Conservation (phyloP, 2,329 filamentous ascomycete species). For the Xenosphaeropsis pyriputrescens region DNA sequence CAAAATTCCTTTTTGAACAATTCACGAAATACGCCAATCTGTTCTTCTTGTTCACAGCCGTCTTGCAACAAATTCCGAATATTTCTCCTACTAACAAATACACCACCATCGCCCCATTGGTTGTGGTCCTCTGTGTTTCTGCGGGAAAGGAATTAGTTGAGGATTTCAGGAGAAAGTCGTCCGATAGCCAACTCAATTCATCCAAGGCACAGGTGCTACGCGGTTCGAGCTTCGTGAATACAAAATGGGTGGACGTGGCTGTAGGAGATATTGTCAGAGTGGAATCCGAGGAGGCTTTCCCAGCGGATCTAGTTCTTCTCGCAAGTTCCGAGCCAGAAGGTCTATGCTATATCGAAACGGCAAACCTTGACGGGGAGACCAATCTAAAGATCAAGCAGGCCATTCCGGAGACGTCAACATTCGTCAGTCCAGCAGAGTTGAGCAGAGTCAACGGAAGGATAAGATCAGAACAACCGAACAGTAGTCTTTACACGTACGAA, state of each 20-base stretch:
- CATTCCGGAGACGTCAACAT: constrained; percentile 75
- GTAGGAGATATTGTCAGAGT: constrained; percentile 90
- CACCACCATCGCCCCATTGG: constrained; percentile 89
- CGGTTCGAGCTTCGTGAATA: constrained; percentile 72
- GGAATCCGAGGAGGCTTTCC: constrained; percentile 89
- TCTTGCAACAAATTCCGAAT: constrained; percentile 85
- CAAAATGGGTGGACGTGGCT: constrained; percentile 84
- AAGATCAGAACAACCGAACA: constrained; percentile 94
- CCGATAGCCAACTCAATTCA: constrained; percentile 76
- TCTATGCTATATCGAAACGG: constrained; percentile 96
- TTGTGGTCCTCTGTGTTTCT: constrained; percentile 84
- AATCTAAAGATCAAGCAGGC: constrained; percentile 98
- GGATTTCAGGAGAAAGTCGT: constrained; percentile 78
- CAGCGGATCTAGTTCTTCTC: constrained; percentile 80
- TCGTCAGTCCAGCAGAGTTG: constrained; percentile 78
- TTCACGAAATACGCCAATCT: constrained; percentile 99
- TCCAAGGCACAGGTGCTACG: constrained; percentile 73
- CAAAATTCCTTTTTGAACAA: constrained; percentile 95
- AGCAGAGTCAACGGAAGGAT: constrained; percentile 75
- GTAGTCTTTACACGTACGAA: constrained; percentile 96
- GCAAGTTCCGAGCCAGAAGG: constrained; percentile 96
- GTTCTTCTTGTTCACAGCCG: constrained; percentile 97
- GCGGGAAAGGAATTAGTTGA: constrained; percentile 90
- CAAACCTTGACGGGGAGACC: constrained; percentile 93
- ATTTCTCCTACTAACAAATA: constrained; percentile 92